Conservation (phyloP, 1,139 yeast species). For the Suhomyces ambrosiae region DNA sequence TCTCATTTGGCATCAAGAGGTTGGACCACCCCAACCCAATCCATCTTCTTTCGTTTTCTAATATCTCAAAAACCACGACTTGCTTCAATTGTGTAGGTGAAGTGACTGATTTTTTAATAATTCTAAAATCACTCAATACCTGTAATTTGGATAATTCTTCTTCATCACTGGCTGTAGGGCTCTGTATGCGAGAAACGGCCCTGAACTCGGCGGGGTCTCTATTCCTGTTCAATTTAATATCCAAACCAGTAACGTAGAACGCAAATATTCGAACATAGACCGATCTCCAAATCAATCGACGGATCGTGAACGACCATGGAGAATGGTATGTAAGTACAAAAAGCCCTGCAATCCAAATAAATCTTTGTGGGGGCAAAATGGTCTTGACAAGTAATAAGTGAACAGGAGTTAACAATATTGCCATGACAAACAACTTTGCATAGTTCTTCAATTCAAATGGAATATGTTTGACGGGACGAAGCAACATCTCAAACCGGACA, state of each 20-base stretch:
- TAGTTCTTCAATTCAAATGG: slow-evolving; percentile 30
- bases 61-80: slow-evolving; percentile 49
- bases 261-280: slow-evolving; percentile 45
- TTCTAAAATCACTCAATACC: slow-evolving; percentile 41
- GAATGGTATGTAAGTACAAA: slow-evolving; percentile 53
- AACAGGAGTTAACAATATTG: slow-evolving; percentile 48
- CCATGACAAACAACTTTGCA: slow-evolving; percentile 34
- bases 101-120: slow-evolving; percentile 41
- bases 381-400: slow-evolving; percentile 42
- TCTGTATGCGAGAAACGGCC: slow-evolving; percentile 25
- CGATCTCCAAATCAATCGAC: slow-evolving; percentile 59
- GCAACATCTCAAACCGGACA: slow-evolving; percentile 45
- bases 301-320: slow-evolving; percentile 52
- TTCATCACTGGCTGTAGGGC: slow-evolving; percentile 31
- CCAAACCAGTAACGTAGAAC: slow-evolving; percentile 50
- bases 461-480: slow-evolving; percentile 43
- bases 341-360: slow-evolving; percentile 41
- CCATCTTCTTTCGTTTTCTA: slow-evolving; percentile 66
- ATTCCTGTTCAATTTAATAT: slow-evolving; percentile 30
- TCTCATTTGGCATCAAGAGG: slow-evolving; percentile 52
- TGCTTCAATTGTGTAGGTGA: slow-evolving; percentile 49
- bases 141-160: slow-evolving; percentile 22
- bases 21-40: slow-evolving; percentile 62
- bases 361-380: slow-evolving; percentile 39
- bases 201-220: slow-evolving; percentile 20